Conservation (phyloP, 345 rosid species). For the Pseudoturritis turrita region DNA sequence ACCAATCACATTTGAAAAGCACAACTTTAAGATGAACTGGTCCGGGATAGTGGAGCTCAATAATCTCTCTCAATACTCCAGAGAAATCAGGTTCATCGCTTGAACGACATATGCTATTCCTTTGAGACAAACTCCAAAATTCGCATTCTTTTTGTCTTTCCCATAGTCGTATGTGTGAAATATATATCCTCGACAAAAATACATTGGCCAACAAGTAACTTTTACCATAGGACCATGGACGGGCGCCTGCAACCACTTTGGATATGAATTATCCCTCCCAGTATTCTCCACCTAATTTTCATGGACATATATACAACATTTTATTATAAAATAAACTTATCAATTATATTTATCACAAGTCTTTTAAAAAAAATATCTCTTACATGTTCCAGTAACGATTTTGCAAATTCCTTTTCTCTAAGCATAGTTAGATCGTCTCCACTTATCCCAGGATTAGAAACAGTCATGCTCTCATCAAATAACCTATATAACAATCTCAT, state of each 20-base stretch:
- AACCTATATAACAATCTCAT: neutral
- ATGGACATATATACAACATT: too few relatives aligned
- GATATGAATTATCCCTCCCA: too few relatives aligned
- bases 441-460: neutral
- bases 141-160: neutral
- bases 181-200: neutral
- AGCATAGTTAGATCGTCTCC: neutral
- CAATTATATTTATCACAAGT: neutral
- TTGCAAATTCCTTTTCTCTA: neutral
- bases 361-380: neutral
- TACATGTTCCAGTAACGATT: neutral
- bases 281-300: too few relatives aligned
- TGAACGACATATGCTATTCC: neutral
- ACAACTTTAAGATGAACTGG: too few relatives aligned
- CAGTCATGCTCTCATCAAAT: neutral
- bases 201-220: neutral
- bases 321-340: neutral
- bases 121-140: neutral
- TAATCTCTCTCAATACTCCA: too few relatives aligned
- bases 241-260: too few relatives aligned
- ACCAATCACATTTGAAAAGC: too few relatives aligned
- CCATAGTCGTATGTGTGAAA: neutral
- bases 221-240: too few relatives aligned
- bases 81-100: too few relatives aligned
- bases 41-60: too few relatives aligned